phyloP scores from a whole-genome alignment of 116 monocot species.

The Iris pallida region DNA sequence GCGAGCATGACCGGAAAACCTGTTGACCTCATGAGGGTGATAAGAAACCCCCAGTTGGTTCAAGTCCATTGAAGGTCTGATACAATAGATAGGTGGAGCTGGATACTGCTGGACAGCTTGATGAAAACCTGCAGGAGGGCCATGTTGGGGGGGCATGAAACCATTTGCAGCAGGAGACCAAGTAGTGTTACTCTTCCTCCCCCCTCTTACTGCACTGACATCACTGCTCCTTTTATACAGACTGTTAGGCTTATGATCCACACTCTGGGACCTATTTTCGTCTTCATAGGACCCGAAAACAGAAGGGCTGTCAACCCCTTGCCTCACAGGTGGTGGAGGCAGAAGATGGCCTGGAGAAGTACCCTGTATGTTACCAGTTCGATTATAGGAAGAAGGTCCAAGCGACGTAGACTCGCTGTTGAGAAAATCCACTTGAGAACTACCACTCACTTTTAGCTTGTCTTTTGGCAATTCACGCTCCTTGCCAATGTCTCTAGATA shows the following conservation, averaged over 20 bases:
- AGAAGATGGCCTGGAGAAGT: constrained; percentile 33
- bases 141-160: constrained; percentile 55
- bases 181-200: constrained; percentile 23
- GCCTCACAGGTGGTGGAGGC: constrained; percentile 30
- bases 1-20: constrained; percentile 46
- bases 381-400: constrained; percentile 22
- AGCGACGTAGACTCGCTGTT: constrained; percentile 14
- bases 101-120: constrained; percentile 47
- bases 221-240: constrained; percentile 39
- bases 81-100: constrained; percentile 48
- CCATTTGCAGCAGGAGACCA: constrained; percentile 53
- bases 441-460: constrained; percentile 15
- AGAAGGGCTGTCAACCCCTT: constrained; percentile 39
- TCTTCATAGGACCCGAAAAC: constrained; percentile 44
- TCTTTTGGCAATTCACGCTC: constrained; percentile 15
- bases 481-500: constrained; percentile 12
- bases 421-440: constrained; percentile 14
- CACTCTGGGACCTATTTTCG: constrained; percentile 32
- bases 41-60: constrained; percentile 32
- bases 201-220: constrained; percentile 36
- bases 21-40: constrained; percentile 47
- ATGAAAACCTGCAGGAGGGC: constrained; percentile 58
- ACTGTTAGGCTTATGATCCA: constrained; percentile 29
- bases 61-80: constrained; percentile 59
- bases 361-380: constrained; percentile 22